phyloP scores from a whole-genome alignment of 345 rosid genomes.

The Arabidopsis arenosa region DNA sequence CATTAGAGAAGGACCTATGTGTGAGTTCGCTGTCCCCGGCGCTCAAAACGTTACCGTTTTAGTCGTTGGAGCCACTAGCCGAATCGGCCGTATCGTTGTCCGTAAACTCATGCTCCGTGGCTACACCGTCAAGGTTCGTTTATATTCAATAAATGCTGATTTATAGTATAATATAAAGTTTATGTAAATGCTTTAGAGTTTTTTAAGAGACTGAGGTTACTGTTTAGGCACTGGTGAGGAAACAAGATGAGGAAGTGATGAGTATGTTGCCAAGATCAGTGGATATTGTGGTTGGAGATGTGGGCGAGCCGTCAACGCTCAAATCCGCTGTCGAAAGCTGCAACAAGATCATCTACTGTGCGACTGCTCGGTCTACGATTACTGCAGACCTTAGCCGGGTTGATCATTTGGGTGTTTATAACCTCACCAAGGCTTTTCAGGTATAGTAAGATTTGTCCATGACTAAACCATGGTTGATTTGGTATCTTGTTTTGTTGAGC shows the following conservation, averaged over 20 bases:
- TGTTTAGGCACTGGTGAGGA: constrained; percentile 74
- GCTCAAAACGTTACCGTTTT: constrained; percentile 93
- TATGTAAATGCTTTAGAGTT: not conserved
- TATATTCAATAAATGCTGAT: not conserved
- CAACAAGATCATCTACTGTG: constrained; percentile 89
- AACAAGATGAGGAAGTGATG: constrained; percentile 67
- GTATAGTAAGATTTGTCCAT: constrained; percentile 30
- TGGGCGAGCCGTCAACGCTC: constrained; percentile 79
- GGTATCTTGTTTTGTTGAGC: constrained; percentile 9
- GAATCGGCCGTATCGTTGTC: constrained; percentile 91
- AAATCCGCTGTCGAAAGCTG: constrained; percentile 79
- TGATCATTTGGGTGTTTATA: constrained; percentile 90
- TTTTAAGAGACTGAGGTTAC: not conserved
- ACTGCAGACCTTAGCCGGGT: constrained; percentile 89
- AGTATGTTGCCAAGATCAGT: constrained; percentile 91
- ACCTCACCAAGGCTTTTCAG: constrained; percentile 91
- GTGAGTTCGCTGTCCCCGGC: constrained; percentile 92
- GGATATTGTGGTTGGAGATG: constrained; percentile 82
- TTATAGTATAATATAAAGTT: not conserved
- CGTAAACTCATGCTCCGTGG: constrained; percentile 98
- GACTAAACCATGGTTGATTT: not conserved
- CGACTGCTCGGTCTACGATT: constrained; percentile 90
- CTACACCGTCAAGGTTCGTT: constrained; percentile 74
- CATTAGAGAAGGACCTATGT: constrained; percentile 91
- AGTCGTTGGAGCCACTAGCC: constrained; percentile 89